Percentiles rank a stretch among this genome's conserved stretches.
Evolutionary conservation across 768 basidiomycete genomes (phyloP).

Genomic region (Leccinum uliginosum): DNA sequence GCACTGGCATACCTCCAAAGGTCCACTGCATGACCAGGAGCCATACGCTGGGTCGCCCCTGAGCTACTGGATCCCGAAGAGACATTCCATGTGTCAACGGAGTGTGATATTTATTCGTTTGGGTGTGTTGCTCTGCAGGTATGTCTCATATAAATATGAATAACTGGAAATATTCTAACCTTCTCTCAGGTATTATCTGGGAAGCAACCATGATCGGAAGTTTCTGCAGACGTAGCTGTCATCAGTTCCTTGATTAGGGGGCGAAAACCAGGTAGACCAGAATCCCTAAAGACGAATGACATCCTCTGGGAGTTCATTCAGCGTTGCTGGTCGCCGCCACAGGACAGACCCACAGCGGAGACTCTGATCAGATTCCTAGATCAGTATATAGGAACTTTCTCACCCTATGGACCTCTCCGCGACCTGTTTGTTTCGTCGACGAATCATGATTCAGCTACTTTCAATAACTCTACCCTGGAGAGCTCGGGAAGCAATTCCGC

Average conservation of each 20-base stretch:
- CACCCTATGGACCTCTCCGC: neutral
- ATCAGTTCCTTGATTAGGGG: neutral
- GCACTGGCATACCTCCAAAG: neutral
- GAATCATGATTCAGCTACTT: too few species aligned
- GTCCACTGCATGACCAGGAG: neutral
- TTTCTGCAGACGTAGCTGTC: neutral
- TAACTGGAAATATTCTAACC: neutral
- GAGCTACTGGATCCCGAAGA: neutral
- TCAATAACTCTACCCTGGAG: too few species aligned
- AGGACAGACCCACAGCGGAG: neutral
- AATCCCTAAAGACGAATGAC: neutral
- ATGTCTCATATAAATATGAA: neutral
- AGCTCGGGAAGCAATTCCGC: too few species aligned
- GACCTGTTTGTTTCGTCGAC: neutral
- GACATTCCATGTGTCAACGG: neutral
- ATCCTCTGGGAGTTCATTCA: neutral
- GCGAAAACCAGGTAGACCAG: neutral
- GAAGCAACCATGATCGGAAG: neutral
- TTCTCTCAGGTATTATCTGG: neutral
- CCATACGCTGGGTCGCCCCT: neutral
- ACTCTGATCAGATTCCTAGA: neutral
- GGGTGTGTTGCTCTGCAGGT: neutral
- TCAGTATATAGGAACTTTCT: neutral
- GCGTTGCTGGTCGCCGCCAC: neutral
- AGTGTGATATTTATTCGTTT: neutral